These are phyloP conservation scores for Taiozyma sp. DNA, from an alignment of 1,139 yeast genomes.

Conservation along the genomic window DNA sequence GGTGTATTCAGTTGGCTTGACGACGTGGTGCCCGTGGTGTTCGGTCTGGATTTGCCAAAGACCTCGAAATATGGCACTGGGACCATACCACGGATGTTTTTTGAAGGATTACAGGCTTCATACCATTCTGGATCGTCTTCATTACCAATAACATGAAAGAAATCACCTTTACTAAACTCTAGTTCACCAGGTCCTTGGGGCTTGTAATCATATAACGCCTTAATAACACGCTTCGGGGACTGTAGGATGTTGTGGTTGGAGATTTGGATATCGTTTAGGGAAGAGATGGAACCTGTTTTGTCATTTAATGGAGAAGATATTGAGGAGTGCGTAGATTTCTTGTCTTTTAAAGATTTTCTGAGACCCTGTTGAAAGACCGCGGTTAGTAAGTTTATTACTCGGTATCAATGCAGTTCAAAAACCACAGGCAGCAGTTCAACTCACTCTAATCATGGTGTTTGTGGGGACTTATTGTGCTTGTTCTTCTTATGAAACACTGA, in stretches of 20 bases:
- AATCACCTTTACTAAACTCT: slow-evolving; percentile 76
- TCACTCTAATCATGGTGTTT: slow-evolving; percentile 1
- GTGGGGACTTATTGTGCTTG: neutral
- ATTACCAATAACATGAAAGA: slow-evolving; percentile 72
- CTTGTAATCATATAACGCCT: slow-evolving; percentile 72
- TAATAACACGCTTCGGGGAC: slow-evolving; percentile 75
- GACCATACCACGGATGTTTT: slow-evolving; percentile 77
- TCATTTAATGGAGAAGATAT: slow-evolving; percentile 20
- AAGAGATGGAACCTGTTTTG: slow-evolving; percentile 18
- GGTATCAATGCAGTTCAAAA: neutral
- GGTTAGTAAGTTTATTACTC: neutral
- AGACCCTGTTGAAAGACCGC: slow-evolving; percentile 14
- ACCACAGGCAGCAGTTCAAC: neutral
- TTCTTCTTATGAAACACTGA: neutral
- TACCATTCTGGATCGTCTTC: slow-evolving; percentile 72
- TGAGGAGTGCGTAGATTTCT: slow-evolving; percentile 20
- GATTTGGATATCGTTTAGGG: slow-evolving; percentile 17
- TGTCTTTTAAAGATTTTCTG: slow-evolving; percentile 24
- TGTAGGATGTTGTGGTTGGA: slow-evolving; percentile 20
- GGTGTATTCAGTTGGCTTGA: slow-evolving; percentile 6
- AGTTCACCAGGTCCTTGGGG: slow-evolving; percentile 85
- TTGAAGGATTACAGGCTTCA: slow-evolving; percentile 85
- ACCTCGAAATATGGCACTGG: slow-evolving; percentile 83
- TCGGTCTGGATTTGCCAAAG: slow-evolving; percentile 47
- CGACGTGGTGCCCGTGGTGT: neutral